Evolutionary conservation across 2,329 filamentous ascomycete genomes (phyloP), one percentile per base, ranked within the genome.

Genomic region (Scedosporium dehoogii): DNA sequence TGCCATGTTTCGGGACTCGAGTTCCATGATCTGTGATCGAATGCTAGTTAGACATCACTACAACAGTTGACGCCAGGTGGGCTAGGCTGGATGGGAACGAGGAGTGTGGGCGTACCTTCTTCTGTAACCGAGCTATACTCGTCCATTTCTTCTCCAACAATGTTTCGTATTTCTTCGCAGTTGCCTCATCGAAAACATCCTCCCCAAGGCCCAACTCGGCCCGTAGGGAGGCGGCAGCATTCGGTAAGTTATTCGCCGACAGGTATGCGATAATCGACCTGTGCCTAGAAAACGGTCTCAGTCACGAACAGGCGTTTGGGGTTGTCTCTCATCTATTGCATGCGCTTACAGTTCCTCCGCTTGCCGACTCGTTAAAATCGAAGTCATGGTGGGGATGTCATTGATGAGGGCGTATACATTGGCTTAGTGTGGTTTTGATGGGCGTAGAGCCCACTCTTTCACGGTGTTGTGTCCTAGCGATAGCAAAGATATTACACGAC

Each of bases 81-180:
- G 61, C 58, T 59, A 21, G 46, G 18, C 18, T 61, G 33, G 16
- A 18, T 48, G 27, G 18, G 60, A 27, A 44, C 41, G 58, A 16
- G 29, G 48, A 27, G 38, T 10, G 41, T 14, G 27, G 12, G 33
- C 75, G 59, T 75, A 89, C 91, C 89, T 96, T 97, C 76, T 96
- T 97, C 77, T 97, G 93, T 74, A 97, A 76, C 65, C 93, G 84
- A 70, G 97, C 92, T 29, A 97, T 89, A 70, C 91, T 94, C 21
- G 93, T 97, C 93, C 93, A 97, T 80, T 97, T 97, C 84, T 96
- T 97, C 81, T 97, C 93, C 67, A 97, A 77, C 29, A 97, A 76
- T 1, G 90, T 90, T 75, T 96, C 92, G 77, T 97, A 97, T 77
- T 96, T 96, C 79, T 96, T 96, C 60, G 88, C 83, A 21, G 91